Evolutionary conservation across 2,329 filamentous ascomycete genomes (phyloP).

Genomic region (Cryphonectria carpinicola): DNA sequence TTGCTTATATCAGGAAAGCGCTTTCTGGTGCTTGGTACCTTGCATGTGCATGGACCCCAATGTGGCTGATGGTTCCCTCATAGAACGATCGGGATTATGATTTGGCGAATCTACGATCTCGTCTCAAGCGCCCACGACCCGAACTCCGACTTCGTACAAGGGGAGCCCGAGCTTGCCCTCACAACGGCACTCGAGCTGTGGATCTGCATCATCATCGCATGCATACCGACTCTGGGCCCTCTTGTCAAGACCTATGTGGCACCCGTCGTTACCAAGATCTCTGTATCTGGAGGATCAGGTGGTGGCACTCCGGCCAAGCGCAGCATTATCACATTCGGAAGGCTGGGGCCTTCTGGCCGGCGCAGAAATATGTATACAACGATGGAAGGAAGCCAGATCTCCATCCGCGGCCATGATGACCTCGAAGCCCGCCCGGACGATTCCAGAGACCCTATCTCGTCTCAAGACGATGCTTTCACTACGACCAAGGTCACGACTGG

Average conservation of each 20-base stretch:
- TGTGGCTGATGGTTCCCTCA: not conserved
- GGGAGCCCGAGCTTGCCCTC: conserved; percentile 8
- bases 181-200: conserved; percentile 10
- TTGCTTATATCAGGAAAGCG: not conserved
- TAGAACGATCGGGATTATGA: conserved; percentile 13
- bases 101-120: conserved; percentile 7
- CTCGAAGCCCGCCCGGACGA: not conserved
- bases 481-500: conserved; percentile 3
- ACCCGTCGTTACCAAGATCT: conserved; percentile 4
- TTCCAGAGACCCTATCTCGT: not conserved
- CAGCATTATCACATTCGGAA: conserved; percentile 13
- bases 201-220: conserved; percentile 14
- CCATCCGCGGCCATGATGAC: not conserved
- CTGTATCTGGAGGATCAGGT: not conserved
- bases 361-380: not conserved
- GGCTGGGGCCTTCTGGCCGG: not conserved
- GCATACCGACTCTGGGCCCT: conserved; percentile 10
- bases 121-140: not conserved
- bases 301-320: not conserved
- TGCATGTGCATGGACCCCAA: not conserved
- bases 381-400: conserved; percentile 5
- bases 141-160: not conserved
- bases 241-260: conserved; percentile 3
- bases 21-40: not conserved
- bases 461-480: conserved; percentile 8